Evolutionary conservation across 495 filamentous ascomycete genomes (phyloP).

Genomic region (Penicillium flavigenum): DNA sequence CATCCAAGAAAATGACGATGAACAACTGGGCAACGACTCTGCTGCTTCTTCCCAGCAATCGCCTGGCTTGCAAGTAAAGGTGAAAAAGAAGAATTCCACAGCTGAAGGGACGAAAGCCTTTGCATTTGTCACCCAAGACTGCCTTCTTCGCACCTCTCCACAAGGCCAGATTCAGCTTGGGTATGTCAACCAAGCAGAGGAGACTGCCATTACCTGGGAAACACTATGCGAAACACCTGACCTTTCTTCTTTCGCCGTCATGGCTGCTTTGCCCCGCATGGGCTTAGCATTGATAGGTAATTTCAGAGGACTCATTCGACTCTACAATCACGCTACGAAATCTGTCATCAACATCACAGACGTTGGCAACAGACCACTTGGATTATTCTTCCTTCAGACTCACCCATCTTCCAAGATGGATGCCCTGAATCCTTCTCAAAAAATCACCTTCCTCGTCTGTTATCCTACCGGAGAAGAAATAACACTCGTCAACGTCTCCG

Average conservation of each 20-base stretch:
- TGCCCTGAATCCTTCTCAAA: not conserved
- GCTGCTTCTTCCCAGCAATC: not conserved
- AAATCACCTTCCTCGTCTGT: slow-evolving; percentile 32
- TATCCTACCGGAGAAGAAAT: slow-evolving; percentile 31
- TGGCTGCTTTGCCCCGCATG: slow-evolving; percentile 28
- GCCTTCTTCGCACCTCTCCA: slow-evolving; percentile 58
- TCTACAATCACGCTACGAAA: slow-evolving; percentile 39
- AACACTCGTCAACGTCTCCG: slow-evolving; percentile 32
- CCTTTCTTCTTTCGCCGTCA: slow-evolving; percentile 30
- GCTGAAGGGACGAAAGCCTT: slow-evolving; percentile 61
- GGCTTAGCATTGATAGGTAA: slow-evolving; percentile 42
- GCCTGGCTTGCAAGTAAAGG: not conserved
- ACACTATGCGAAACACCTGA: slow-evolving; percentile 33
- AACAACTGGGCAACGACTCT: not conserved
- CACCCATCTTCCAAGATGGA: slow-evolving; percentile 3
- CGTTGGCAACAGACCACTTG: slow-evolving; percentile 28
- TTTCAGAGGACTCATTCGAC: slow-evolving; percentile 29
- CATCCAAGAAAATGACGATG: slow-evolving; percentile 16
- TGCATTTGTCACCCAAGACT: slow-evolving; percentile 57
- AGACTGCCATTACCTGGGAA: slow-evolving; percentile 31
- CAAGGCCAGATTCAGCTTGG: slow-evolving; percentile 61
- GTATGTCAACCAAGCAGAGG: slow-evolving; percentile 18
- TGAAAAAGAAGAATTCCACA: slow-evolving; percentile 24
- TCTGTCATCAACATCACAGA: slow-evolving; percentile 27
- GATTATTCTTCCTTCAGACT: slow-evolving; percentile 28